A percentile compares a stretch with the other conserved stretches of the same genome.
phyloP scores from a whole-genome alignment of 1,284 basidiomycete species.

The Trichosporon inkin region DNA sequence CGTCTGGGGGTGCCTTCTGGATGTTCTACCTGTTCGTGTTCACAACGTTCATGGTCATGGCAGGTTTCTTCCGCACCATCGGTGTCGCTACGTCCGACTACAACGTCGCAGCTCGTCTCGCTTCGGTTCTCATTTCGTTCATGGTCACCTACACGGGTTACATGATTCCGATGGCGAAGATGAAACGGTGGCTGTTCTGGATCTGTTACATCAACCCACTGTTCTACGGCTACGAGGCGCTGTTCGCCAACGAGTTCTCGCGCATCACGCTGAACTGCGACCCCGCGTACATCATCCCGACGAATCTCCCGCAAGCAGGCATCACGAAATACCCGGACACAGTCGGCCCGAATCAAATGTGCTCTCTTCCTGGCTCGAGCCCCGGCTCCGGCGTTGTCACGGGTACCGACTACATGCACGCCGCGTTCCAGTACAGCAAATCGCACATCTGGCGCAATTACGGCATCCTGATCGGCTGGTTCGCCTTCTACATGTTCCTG shows the following conservation, averaged over 20 bases:
- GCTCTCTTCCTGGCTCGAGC: slow-evolving; percentile 41
- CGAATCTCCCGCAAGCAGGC: slow-evolving; percentile 58
- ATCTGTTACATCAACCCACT: slow-evolving; percentile 57
- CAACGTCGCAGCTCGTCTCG: slow-evolving; percentile 55
- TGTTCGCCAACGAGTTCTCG: slow-evolving; percentile 72
- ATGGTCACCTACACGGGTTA: slow-evolving; percentile 50
- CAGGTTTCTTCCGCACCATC: slow-evolving; percentile 49
- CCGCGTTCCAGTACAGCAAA: slow-evolving; percentile 43
- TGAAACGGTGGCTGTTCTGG: slow-evolving; percentile 89
- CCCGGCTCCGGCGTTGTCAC: slow-evolving; percentile 40
- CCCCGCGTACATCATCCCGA: slow-evolving; percentile 64
- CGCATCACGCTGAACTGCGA: slow-evolving; percentile 65
- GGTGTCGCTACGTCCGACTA: slow-evolving; percentile 53
- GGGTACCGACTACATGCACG: slow-evolving; percentile 49
- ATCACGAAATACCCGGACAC: slow-evolving; percentile 60
- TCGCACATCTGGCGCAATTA: slow-evolving; percentile 49
- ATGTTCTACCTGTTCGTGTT: slow-evolving; percentile 47
- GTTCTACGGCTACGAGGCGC: slow-evolving; percentile 70
- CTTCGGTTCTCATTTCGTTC: slow-evolving; percentile 52
- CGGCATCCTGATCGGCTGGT: slow-evolving; percentile 56
- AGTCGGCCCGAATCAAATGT: slow-evolving; percentile 51
- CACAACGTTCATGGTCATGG: slow-evolving; percentile 52
- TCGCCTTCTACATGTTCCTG: slow-evolving; percentile 58
- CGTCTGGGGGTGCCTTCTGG: slow-evolving; percentile 53
- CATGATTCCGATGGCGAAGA: slow-evolving; percentile 57